Percentiles rank a stretch among this genome's conserved stretches.
These are phyloP conservation scores for Gossypium ekmanianum DNA, from an alignment of 345 rosid species.

Conservation along the genomic window DNA sequence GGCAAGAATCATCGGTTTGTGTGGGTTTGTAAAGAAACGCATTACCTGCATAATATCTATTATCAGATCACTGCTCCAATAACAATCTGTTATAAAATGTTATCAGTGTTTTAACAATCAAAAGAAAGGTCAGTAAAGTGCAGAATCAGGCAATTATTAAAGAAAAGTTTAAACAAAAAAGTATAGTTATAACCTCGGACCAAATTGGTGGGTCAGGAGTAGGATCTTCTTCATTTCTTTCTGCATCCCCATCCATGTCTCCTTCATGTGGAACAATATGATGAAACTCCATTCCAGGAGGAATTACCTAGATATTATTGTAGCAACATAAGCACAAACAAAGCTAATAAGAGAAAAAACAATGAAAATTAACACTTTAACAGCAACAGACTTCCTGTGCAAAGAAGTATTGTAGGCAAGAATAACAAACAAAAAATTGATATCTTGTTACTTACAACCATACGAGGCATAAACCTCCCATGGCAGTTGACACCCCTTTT, in stretches of 20 bases:
- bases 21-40: conserved; percentile 78
- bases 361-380: neutral
- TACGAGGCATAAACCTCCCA: conserved; percentile 77
- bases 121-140: neutral
- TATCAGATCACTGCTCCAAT: conserved; percentile 1
- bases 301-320: conserved; percentile 55
- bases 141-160: neutral
- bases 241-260: conserved; percentile 63
- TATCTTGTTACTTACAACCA: conserved; percentile 52
- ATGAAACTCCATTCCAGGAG: conserved; percentile 96
- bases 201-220: conserved; percentile 74
- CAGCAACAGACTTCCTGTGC: neutral
- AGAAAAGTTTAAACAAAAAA: neutral
- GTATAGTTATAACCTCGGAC: conserved; percentile 55
- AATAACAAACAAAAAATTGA: neutral
- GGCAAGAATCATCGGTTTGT: conserved; percentile 82
- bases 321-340: conserved; percentile 10
- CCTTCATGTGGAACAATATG: conserved; percentile 72
- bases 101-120: neutral
- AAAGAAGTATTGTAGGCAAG: neutral
- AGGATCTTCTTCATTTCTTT: conserved; percentile 51
- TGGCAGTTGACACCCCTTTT: conserved; percentile 63
- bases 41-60: conserved; percentile 47
- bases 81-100: conserved; percentile 4
- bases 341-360: neutral